phyloP scores from a whole-genome alignment of 768 basidiomycete species.

The Calocybe gangraenosa region DNA sequence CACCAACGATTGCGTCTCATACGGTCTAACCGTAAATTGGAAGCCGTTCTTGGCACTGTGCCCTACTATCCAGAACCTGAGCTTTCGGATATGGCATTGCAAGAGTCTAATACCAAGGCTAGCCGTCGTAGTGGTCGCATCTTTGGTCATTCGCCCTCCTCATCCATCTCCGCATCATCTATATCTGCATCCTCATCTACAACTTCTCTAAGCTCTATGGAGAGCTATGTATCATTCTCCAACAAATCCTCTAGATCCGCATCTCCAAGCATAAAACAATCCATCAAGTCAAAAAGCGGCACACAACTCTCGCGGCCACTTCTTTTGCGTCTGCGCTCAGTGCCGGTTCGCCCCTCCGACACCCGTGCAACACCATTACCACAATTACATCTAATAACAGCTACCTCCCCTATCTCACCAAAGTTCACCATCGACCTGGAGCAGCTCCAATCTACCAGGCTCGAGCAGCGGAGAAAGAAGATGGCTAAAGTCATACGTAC shows the following conservation, averaged over 20 bases:
- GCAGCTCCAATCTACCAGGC: slow-evolving; percentile 20
- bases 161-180: slow-evolving; percentile 9
- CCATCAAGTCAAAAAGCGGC: slow-evolving; percentile 13
- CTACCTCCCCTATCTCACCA: slow-evolving; percentile 23
- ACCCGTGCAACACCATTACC: slow-evolving; percentile 12
- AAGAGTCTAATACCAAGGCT: slow-evolving; percentile 5
- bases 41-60: slow-evolving; percentile 45
- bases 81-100: neutral
- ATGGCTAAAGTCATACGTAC: slow-evolving; percentile 50
- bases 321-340: slow-evolving; percentile 17
- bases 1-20: slow-evolving; percentile 50
- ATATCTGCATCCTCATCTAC: slow-evolving; percentile 14
- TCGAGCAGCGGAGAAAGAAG: slow-evolving; percentile 32
- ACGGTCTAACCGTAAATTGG: slow-evolving; percentile 55
- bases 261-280: slow-evolving; percentile 5
- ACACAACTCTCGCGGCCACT: slow-evolving; percentile 17
- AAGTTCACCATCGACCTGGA: slow-evolving; percentile 18
- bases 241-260: slow-evolving; percentile 4
- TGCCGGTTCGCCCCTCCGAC: slow-evolving; percentile 13
- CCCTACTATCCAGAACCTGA: slow-evolving; percentile 29
- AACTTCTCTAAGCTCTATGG: slow-evolving; percentile 5
- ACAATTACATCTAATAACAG: too few species aligned
- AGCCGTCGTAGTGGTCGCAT: slow-evolving; percentile 19
- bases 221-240: neutral
- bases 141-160: slow-evolving; percentile 17